Evolutionary conservation across 345 rosid genomes (phyloP).

Genomic region (Chamaenerion angustifolium): DNA sequence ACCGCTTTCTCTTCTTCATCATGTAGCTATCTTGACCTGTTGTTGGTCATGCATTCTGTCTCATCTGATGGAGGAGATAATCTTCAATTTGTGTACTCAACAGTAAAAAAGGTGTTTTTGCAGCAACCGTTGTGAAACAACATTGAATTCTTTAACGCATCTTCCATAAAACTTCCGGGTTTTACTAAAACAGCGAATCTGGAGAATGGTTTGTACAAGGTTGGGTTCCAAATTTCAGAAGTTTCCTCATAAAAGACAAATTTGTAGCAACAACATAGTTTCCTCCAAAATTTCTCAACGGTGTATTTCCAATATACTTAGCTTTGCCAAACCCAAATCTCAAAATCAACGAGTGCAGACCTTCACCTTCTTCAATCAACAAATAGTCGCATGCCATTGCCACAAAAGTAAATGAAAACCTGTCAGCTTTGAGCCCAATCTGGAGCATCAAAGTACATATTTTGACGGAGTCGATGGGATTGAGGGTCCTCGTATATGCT

Average conservation of each 20-base stretch:
- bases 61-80: too few relatives aligned
- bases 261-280: too few relatives aligned
- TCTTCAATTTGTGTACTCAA: too few relatives aligned
- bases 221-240: conserved; percentile 13
- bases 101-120: too few relatives aligned
- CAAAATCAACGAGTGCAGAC: conserved; percentile 13
- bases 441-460: conserved; percentile 13
- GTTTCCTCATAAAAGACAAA: conserved; percentile 9
- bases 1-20: too few relatives aligned
- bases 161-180: too few relatives aligned
- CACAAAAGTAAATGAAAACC: conserved; percentile 18
- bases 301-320: conserved; percentile 17
- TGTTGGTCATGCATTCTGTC: too few relatives aligned
- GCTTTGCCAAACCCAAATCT: conserved; percentile 11
- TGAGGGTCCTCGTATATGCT: conserved; percentile 9
- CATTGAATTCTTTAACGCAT: too few relatives aligned
- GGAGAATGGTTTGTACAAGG: too few relatives aligned
- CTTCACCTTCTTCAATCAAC: conserved; percentile 7
- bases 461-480: conserved; percentile 9
- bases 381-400: conserved; percentile 16
- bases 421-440: conserved; percentile 11
- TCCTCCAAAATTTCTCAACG: not conserved
- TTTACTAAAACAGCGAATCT: too few relatives aligned
- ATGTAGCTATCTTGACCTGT: too few relatives aligned
- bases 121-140: too few relatives aligned